Base-by-base conservation (phyloP, 179 eudicot genomes). In the Sideroxylon spinosum region DNA sequence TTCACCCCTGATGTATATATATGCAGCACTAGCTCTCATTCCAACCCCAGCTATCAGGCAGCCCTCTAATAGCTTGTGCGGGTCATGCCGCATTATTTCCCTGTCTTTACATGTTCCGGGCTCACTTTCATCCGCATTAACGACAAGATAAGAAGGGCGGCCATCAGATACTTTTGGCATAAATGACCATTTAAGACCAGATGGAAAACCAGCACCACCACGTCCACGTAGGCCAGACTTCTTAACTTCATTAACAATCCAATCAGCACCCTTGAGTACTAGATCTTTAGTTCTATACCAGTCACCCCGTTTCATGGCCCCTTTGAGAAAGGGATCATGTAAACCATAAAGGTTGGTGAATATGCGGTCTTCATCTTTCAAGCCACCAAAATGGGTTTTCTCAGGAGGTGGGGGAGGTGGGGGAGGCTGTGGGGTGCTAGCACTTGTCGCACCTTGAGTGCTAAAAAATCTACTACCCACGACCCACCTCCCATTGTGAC, bases 181-280 rank as follows among this genome's bases (percentile, higher is more conserved):
- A 85, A 95, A 95, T 19, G 97, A 91, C 98, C 99, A 95, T 76
- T 95, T 95, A 7, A 95, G 94, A n/a, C 99, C 98, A 53, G 99
- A 93, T 32, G 98, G 97, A 80, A 94, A 95, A 79, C 99, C 99
- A 77, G 99, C 98, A 62, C 99, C 99, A 78, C 99, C 99, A 82
- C 97, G 98, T 67, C 98, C 99, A 74, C 98, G 92, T 48, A 96
- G 92, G 52, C 99, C 99, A 46, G 99, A 96, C 71, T 91, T 92
- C 84, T 96, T 96, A 88, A 96, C 86, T 85, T 96, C 99, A 81
- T 82, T 86, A 53, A 95, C 99, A 68, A 95, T 92, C 98, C 99
- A 93, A 82, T 95, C 99, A 60, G 98, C 46, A 57, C 98, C 99
- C 87, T 95, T 93, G 73, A 88, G 49, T 28, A 95, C 98, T 66